These are phyloP conservation scores for Musa troglodytarum DNA, from an alignment of 176 grass and related monocot genomes.

Conservation along the genomic window DNA sequence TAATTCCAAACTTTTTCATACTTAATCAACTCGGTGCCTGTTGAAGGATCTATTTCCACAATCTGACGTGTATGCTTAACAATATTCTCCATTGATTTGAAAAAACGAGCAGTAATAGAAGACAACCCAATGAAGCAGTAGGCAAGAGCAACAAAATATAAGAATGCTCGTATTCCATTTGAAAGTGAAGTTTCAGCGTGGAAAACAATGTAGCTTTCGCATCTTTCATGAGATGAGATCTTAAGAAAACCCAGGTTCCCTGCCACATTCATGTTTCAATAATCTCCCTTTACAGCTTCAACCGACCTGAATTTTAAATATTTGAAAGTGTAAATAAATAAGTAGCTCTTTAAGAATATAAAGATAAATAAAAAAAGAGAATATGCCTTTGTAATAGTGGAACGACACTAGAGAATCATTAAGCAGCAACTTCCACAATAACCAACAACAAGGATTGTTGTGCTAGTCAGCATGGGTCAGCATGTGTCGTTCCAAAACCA, in stretches of 20 bases:
- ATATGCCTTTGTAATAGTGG: background rate
- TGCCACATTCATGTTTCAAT: background rate
- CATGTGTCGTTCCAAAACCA: too few relatives aligned
- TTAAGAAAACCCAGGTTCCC: background rate
- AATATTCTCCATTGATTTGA: slow-evolving; percentile 78
- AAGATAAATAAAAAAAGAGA: background rate
- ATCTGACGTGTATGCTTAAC: slow-evolving; percentile 46
- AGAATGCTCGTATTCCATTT: slow-evolving; percentile 21
- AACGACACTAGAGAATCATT: too few relatives aligned
- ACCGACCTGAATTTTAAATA: background rate
- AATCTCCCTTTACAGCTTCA: background rate
- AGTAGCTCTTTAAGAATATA: background rate
- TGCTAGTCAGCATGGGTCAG: too few relatives aligned
- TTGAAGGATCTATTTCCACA: slow-evolving; percentile 29
- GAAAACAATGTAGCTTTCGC: slow-evolving; percentile 42
- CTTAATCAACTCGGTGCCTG: slow-evolving; percentile 24
- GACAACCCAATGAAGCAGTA: slow-evolving; percentile 84
- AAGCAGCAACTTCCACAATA: too few relatives aligned
- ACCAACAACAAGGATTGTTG: too few relatives aligned
- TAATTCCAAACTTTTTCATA: slow-evolving; percentile 88
- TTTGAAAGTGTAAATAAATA: background rate
- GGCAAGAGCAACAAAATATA: slow-evolving; percentile 39
- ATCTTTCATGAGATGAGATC: slow-evolving; percentile 6
- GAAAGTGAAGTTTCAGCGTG: slow-evolving; percentile 48
- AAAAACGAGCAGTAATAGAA: slow-evolving; percentile 60